Base-by-base conservation (phyloP, 805 yeast genomes). In the Candida awuae region DNA sequence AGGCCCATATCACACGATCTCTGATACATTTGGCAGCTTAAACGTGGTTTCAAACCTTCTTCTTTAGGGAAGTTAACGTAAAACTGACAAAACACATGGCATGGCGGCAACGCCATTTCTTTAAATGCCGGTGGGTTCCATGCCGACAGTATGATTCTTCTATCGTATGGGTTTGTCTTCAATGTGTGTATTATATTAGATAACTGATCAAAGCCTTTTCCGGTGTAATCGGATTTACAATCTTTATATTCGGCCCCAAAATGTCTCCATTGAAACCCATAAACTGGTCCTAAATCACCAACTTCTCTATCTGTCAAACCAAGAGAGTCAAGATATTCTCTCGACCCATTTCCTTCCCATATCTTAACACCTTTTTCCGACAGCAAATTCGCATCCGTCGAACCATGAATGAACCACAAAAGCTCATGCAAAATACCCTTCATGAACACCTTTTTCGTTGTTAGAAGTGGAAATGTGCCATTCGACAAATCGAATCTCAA, bases 261-360 rank as follows among this genome's bases (percentile, higher is more conserved):
- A 62, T 92, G 98, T 53, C 99, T 77, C 99, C 99, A 92, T 62
- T 92, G 99, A 65, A 92, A 92, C 0, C 99, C 99, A 58, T 92
- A 92, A 3, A 92, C 97, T 1, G 99, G 98, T 1, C 99, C 99
- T 50, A 92, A 62, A 62, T 92, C 99, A 39, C 97, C 97, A 52
- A 77, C 96, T 43, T 87, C 68, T 56, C 95, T 77, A 43, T 83
- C 68, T 0, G 71, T 70, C 33, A 92, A 70, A 1, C 97, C 98
- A 27, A 87, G 63, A 4, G 75, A 71, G 58, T 92, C 97, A 39
- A 92, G 66, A 57, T 76, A 92, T 59, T 86, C 95, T 44, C 97
- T 70, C 27, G 95, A 84, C 9, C 97, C 98, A 58, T 92, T 92
- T 14, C 98, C 98, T 59, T 92, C 98, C 99, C 99, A 92, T 40